These are phyloP conservation scores for Camellia japonica DNA, from an alignment of 148 eudicot genomes.

Conservation along the genomic window DNA sequence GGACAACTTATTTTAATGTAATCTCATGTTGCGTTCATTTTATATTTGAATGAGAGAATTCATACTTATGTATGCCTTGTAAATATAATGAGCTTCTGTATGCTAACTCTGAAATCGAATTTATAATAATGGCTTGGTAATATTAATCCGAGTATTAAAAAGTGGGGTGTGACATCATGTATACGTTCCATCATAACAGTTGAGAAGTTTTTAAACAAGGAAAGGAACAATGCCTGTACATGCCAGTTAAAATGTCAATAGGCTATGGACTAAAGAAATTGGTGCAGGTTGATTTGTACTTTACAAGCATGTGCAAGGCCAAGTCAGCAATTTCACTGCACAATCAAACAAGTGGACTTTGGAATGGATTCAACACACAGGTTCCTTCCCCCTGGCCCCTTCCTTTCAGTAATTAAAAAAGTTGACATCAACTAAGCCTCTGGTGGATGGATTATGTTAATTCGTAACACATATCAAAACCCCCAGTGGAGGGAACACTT, in stretches of 20 bases:
- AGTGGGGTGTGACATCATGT: too few relatives aligned
- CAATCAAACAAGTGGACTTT: background rate
- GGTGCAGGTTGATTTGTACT: background rate
- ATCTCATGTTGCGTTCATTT: too few relatives aligned
- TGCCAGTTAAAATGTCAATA: constrained; percentile 12
- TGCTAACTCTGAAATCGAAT: too few relatives aligned
- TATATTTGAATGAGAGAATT: too few relatives aligned
- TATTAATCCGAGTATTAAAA: too few relatives aligned
- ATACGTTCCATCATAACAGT: constrained; percentile 68
- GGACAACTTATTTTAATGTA: too few relatives aligned
- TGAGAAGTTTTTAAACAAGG: constrained; percentile 79
- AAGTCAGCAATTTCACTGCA: background rate
- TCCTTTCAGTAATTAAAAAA: background rate
- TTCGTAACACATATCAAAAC: background rate
- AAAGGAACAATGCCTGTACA: constrained; percentile 74
- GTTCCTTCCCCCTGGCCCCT: too few relatives aligned
- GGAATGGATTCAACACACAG: background rate
- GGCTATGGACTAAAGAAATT: background rate
- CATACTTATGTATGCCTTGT: too few relatives aligned
- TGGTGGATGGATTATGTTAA: too few relatives aligned
- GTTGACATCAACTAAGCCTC: background rate
- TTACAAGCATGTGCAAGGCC: background rate
- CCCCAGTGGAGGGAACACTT: background rate
- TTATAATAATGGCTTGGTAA: too few relatives aligned
- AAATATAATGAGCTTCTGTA: too few relatives aligned